phyloP scores from a whole-genome alignment of 1,139 yeast species.

The Geotrichum klebahnii region DNA sequence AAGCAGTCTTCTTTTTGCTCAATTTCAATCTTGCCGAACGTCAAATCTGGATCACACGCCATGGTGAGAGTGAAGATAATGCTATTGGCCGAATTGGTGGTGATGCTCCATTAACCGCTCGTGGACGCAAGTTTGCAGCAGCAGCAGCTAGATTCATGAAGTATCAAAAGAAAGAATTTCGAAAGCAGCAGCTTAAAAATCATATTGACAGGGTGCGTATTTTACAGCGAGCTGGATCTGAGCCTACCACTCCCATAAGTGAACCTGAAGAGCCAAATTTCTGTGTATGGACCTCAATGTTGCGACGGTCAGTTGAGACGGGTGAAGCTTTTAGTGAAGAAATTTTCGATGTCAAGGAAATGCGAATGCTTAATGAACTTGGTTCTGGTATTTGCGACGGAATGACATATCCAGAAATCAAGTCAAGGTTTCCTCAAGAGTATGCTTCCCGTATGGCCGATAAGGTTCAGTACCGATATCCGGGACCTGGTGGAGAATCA shows the following conservation, averaged over 20 bases:
- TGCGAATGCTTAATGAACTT: constrained; percentile 88
- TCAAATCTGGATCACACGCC: constrained; percentile 92
- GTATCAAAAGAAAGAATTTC: constrained; percentile 64
- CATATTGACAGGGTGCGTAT: constrained; percentile 42
- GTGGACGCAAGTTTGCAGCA: constrained; percentile 69
- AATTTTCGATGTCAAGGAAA: constrained; percentile 69
- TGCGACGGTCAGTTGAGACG: constrained; percentile 71
- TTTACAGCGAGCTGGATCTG: constrained; percentile 30
- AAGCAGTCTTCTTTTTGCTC: constrained; percentile 81
- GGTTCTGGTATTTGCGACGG: constrained; percentile 93
- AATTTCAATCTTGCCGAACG: constrained; percentile 88
- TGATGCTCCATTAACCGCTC: constrained; percentile 70
- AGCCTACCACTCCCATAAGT: constrained; percentile 37
- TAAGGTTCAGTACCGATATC: constrained; percentile 80
- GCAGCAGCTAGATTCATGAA: constrained; percentile 73
- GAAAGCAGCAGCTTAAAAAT: constrained; percentile 57
- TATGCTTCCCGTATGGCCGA: constrained; percentile 68
- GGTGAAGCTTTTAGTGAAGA: constrained; percentile 68
- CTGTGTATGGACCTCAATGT: constrained; percentile 92
- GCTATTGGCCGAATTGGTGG: constrained; percentile 85
- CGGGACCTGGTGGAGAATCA: constrained; percentile 96
- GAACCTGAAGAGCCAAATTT: constrained; percentile 62
- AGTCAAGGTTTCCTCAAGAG: constrained; percentile 66
- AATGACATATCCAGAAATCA: constrained; percentile 81
- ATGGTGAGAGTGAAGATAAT: constrained; percentile 87